Evolutionary conservation across 108 stramenopile genomes (phyloP), one percentile per base, ranked within the genome.

Genomic region (Heterococcus sp.): DNA sequence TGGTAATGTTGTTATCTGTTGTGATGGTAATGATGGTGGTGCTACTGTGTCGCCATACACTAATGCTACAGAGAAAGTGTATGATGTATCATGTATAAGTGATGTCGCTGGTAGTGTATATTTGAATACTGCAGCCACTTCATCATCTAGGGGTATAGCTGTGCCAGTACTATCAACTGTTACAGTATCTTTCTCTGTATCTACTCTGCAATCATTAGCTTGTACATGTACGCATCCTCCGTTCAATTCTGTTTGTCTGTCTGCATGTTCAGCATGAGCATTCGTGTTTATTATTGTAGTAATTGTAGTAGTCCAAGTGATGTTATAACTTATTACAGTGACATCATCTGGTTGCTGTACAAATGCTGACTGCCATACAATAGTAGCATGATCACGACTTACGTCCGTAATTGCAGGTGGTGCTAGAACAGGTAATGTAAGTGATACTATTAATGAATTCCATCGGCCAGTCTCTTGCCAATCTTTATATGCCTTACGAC

Each of bases 401-500:
- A 71, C 67, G 11, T n/a, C 11, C n/a, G 30, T 32, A 2, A 73
- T 65, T 5, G 28, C 30, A n/a, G 79, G 79, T 2, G 30, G 14
- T 0, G 28, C 72, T 28, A 40, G 79, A 37, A 72, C 66, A 32
- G 79, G 79, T 65, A 81, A 40, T 32, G 79, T 81, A 31, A 81
- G 37, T 1, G 64, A 71, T 35, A 81, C 66, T 21, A 81, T 39
- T 65, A 72, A 66, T 0, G 66, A 72, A 34, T 81, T 70, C 79
- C 79, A 81, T 32, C 69, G 71, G 72, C 72, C 73, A 37, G 72
- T 72, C 37, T 81, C 79, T 72, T 81, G 79, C 79, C 79, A 81
- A 38, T 81, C 79, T 65, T 70, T 69, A 65, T 73, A 81, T 4
- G 71, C 65, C 36, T 81, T 81, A 29, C 79, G 32, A 1, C 78